Percentiles rank a stretch among this genome's conserved stretches.
phyloP scores from a whole-genome alignment of 2,329 filamentous ascomycete species.

The Berkeleyomyces basicola region DNA sequence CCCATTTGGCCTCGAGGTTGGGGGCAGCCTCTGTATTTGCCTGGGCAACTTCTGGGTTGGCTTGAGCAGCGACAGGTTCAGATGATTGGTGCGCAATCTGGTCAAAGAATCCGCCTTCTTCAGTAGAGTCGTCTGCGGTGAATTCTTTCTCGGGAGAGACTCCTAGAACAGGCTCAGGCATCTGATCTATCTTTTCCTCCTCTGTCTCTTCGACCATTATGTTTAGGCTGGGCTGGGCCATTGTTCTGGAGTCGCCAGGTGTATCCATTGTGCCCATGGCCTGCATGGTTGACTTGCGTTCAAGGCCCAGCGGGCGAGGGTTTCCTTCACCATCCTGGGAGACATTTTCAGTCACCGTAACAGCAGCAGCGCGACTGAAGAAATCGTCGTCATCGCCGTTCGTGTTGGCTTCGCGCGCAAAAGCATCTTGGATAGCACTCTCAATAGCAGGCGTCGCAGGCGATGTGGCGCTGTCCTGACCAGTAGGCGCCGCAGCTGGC shows the following conservation, averaged over 20 bases:
- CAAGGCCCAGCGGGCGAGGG: slow-evolving; percentile 24
- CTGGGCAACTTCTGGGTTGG: slow-evolving; percentile 16
- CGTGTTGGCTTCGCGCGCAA: not conserved
- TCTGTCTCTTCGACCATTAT: slow-evolving; percentile 17
- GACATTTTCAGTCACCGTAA: slow-evolving; percentile 22
- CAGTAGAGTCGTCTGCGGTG: not conserved
- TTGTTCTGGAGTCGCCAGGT: not conserved
- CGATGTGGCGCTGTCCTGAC: not conserved
- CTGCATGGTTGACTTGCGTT: slow-evolving; percentile 54
- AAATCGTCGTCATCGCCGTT: slow-evolving; percentile 35
- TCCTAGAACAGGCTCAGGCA: not conserved
- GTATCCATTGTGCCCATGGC: slow-evolving; percentile 36
- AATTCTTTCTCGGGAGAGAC: not conserved
- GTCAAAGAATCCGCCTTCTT: slow-evolving; percentile 5
- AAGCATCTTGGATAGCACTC: slow-evolving; percentile 18
- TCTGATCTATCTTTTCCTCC: not conserved
- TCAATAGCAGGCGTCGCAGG: slow-evolving; percentile 3
- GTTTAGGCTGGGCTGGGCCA: slow-evolving; percentile 13
- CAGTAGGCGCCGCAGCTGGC: slow-evolving; percentile 16
- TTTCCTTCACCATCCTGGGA: slow-evolving; percentile 17
- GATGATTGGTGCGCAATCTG: slow-evolving; percentile 6
- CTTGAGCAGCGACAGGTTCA: slow-evolving; percentile 11
- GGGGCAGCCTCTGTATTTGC: slow-evolving; percentile 33
- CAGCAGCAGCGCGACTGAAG: slow-evolving; percentile 26
- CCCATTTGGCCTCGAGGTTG: slow-evolving; percentile 58